phyloP scores from a whole-genome alignment of 75 land plant genomes.

The Pinus tabuliformis region DNA sequence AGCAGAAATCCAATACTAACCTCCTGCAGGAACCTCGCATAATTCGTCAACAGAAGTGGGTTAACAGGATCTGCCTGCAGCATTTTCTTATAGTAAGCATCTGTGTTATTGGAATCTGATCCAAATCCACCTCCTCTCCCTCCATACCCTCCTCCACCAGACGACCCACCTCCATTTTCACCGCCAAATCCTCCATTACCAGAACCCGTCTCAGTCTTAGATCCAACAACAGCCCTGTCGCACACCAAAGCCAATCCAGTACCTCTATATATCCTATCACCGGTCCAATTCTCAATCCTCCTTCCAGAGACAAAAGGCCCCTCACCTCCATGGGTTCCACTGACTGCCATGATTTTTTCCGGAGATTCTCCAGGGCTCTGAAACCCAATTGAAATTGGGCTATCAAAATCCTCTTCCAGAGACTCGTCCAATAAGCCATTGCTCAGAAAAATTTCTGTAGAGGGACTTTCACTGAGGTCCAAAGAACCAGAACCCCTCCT shows the following conservation, averaged over 20 bases:
- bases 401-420: background rate
- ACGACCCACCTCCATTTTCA: conserved; percentile 5
- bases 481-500: background rate
- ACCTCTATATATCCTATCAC: background rate
- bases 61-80: conserved; percentile 61
- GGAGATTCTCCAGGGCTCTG: background rate
- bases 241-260: background rate
- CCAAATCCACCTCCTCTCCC: conserved; percentile 12
- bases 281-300: background rate
- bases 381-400: conserved; percentile 1
- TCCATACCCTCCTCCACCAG: conserved; percentile 14
- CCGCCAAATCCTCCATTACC: conserved; percentile 5
- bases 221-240: background rate
- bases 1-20: conserved; percentile 13
- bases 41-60: conserved; percentile 51
- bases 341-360: background rate
- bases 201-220: background rate
- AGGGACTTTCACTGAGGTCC: background rate
- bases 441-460: background rate
- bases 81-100: conserved; percentile 49
- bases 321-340: background rate
- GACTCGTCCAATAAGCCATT: conserved; percentile 11
- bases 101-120: conserved; percentile 22
- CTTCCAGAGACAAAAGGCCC: background rate
- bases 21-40: conserved; percentile 60